A percentile compares a stretch with the other conserved stretches of the same genome.
Evolutionary conservation across 768 basidiomycete species (phyloP).

Genomic region (Agrocybe praecox): DNA sequence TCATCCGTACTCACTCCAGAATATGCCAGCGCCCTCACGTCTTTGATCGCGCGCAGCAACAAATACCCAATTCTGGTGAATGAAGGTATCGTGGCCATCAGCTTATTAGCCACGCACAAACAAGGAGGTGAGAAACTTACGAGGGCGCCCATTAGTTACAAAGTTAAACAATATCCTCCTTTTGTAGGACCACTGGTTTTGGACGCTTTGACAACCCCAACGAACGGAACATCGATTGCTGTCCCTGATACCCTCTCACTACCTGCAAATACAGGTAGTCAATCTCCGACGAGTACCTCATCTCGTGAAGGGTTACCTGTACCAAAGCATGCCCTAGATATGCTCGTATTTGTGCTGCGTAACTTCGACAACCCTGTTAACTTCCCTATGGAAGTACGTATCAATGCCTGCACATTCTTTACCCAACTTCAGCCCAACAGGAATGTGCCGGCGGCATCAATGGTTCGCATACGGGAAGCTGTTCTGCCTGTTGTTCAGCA

Average conservation of each 20-base stretch:
- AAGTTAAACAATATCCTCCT: background rate
- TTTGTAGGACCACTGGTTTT: constrained; percentile 61
- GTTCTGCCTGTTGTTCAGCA: constrained; percentile 54
- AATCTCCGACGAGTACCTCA: constrained; percentile 46
- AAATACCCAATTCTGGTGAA: constrained; percentile 87
- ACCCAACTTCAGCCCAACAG: constrained; percentile 54
- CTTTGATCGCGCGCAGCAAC: constrained; percentile 73
- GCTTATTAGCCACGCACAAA: constrained; percentile 67
- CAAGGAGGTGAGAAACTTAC: constrained; percentile 54
- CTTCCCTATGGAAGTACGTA: constrained; percentile 75
- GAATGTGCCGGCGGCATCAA: constrained; percentile 48
- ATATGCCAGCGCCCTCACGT: constrained; percentile 63
- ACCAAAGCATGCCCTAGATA: constrained; percentile 65
- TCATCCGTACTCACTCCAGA: constrained; percentile 51
- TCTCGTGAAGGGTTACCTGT: constrained; percentile 39
- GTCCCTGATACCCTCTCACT: constrained; percentile 32
- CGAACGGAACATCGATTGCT: constrained; percentile 31
- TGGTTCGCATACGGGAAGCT: constrained; percentile 51
- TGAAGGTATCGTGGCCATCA: constrained; percentile 85
- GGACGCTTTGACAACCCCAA: constrained; percentile 54
- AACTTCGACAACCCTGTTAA: constrained; percentile 56
- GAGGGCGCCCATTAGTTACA: background rate
- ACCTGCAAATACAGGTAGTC: constrained; percentile 23
- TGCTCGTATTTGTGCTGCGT: constrained; percentile 63
- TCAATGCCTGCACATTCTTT: constrained; percentile 76